Conservation (phyloP, 306 rosid species). For the Rosa lucieae region DNA sequence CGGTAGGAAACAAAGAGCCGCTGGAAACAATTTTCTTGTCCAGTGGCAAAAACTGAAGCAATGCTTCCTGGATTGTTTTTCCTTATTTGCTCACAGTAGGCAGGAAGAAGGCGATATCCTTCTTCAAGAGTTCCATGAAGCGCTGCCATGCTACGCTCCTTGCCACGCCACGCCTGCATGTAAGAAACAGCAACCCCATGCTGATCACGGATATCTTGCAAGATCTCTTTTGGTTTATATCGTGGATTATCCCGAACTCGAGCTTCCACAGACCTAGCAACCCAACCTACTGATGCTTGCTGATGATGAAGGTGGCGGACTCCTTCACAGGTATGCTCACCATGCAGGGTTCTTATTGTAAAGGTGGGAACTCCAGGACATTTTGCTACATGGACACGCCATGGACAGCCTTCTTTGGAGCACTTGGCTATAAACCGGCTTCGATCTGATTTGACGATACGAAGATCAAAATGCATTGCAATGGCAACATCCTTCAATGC, state of each 20-base stretch:
- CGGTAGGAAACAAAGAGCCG: constrained; percentile 84
- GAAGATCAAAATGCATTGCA: constrained; percentile 94
- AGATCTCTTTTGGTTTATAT: constrained; percentile 90
- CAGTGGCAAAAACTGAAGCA: constrained; percentile 89
- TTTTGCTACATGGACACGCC: constrained; percentile 99
- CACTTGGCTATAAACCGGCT: constrained; percentile 98
- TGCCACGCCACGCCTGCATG: constrained; percentile 99
- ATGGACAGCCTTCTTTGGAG: constrained; percentile 98
- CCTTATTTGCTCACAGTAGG: constrained; percentile 89
- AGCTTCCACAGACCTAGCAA: constrained; percentile 96
- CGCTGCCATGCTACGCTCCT: constrained; percentile 99
- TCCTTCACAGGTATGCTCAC: constrained; percentile 96
- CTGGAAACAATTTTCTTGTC: constrained; percentile 90
- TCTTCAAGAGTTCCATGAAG: constrained; percentile 99
- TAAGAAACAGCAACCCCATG: constrained; percentile 99
- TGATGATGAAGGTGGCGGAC: constrained; percentile 94
- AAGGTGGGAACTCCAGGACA: constrained; percentile 97
- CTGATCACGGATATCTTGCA: constrained; percentile 93
- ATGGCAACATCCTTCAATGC: constrained; percentile 93
- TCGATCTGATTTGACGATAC: constrained; percentile 96
- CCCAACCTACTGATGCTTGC: constrained; percentile 99
- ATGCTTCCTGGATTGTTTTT: constrained; percentile 91
- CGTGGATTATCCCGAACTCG: constrained; percentile 94
- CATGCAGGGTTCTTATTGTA: constrained; percentile 85
- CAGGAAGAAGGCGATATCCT: constrained; percentile 90